These are phyloP conservation scores for Thalassiosira exigua DNA, from an alignment of 352 stramenopile genomes.

Conservation along the genomic window DNA sequence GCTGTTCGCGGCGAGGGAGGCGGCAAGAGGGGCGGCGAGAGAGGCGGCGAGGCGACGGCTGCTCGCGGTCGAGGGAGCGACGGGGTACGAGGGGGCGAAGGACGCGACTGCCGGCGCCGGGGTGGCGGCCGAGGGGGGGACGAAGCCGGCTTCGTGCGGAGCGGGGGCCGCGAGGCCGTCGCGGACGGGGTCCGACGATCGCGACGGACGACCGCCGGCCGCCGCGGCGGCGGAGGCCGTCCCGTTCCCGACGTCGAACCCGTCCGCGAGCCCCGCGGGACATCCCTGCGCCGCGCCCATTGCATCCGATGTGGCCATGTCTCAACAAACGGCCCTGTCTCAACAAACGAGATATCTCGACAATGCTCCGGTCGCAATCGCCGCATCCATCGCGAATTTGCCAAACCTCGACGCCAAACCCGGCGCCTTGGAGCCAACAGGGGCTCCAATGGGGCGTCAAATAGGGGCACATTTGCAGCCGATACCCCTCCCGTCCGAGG, in stretches of 20 bases:
- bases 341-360: constrained; percentile 41
- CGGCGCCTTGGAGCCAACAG: background rate
- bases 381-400: background rate
- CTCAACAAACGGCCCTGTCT: constrained; percentile 26
- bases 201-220: background rate
- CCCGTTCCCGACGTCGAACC: background rate
- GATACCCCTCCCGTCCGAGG: background rate
- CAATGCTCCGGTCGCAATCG: constrained; percentile 27
- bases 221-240: background rate
- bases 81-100: too few species aligned
- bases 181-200: background rate
- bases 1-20: constrained; percentile 49
- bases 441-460: background rate
- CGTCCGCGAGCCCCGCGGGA: background rate
- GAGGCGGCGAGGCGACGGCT: constrained; percentile 69
- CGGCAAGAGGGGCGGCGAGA: constrained; percentile 61
- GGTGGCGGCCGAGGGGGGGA: too few species aligned
- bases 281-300: too few species aligned
- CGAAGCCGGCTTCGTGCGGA: background rate
- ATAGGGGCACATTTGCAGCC: too few species aligned
- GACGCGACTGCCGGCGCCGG: background rate
- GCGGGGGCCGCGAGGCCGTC: background rate
- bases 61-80: constrained; percentile 31
- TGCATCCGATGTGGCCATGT: background rate
- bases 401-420: background rate